A percentile compares a stretch with the other conserved stretches of the same genome.
These are phyloP conservation scores for Euphrasia confusa DNA, from an alignment of 257 asterid species.

Conservation along the genomic window DNA sequence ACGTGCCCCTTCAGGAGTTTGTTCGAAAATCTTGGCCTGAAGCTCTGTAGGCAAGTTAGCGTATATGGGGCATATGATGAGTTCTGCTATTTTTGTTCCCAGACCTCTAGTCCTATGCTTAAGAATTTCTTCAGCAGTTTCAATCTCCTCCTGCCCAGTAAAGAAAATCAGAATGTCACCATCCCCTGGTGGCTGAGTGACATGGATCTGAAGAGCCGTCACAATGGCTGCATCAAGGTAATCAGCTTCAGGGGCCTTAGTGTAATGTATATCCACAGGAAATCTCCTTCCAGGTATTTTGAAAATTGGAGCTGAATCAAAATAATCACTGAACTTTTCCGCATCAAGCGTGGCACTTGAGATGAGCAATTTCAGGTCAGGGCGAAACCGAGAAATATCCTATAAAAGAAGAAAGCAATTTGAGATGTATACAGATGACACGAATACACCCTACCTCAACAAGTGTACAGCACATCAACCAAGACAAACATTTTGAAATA, in stretches of 20 bases:
- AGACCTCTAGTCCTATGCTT: constrained; percentile 61
- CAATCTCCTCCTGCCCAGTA: constrained; percentile 76
- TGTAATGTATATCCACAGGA: constrained; percentile 87
- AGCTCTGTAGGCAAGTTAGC: constrained; percentile 65
- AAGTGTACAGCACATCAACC: neutral
- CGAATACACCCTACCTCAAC: neutral
- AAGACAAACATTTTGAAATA: neutral
- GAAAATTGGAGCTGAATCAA: constrained; percentile 65
- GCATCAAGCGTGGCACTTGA: constrained; percentile 97
- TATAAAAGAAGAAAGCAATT: constrained; percentile 25
- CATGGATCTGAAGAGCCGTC: constrained; percentile 86
- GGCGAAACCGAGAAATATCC: constrained; percentile 85
- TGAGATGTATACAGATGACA: constrained; percentile 10
- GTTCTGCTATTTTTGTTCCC: constrained; percentile 69
- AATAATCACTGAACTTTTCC: constrained; percentile 68
- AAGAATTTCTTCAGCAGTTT: constrained; percentile 58
- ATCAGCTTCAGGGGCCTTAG: constrained; percentile 98
- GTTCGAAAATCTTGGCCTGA: constrained; percentile 62
- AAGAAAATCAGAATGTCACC: constrained; percentile 82
- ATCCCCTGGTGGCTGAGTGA: constrained; percentile 83
- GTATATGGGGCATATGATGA: constrained; percentile 60
- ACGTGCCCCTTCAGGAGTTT: constrained; percentile 73
- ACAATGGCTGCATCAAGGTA: constrained; percentile 89
- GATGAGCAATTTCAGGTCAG: constrained; percentile 79
- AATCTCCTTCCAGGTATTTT: constrained; percentile 92